These are phyloP conservation scores for Aspergillus pseudoterreus DNA, from an alignment of 2,329 filamentous ascomycete species.

Conservation along the genomic window DNA sequence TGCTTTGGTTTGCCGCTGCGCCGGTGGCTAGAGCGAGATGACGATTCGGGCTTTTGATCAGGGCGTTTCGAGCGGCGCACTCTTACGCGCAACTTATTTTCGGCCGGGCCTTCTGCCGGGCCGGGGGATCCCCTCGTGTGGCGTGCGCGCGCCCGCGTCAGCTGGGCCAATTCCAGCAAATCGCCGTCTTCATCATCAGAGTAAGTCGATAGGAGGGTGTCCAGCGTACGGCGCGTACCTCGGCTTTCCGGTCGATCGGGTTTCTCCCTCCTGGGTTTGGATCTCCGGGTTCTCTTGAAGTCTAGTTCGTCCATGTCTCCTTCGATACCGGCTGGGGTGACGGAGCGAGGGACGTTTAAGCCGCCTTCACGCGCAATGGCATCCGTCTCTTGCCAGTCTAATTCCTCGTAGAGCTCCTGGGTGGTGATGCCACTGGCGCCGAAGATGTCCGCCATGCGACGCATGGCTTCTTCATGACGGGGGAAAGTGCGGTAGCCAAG, in stretches of 20 bases:
- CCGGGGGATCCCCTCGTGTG: conserved; percentile 5
- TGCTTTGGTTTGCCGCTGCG: conserved; percentile 13
- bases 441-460: conserved; percentile 68
- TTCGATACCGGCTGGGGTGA: conserved; percentile 30
- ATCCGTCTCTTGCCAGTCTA: conserved; percentile 41
- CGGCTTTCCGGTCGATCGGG: conserved; percentile 5
- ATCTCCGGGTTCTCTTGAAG: conserved; percentile 18
- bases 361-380: conserved; percentile 27
- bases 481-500: conserved; percentile 71
- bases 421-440: conserved; percentile 65
- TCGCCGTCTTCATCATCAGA: conserved; percentile 15
- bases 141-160: conserved; percentile 17
- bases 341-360: conserved; percentile 12
- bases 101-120: background rate
- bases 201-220: conserved; percentile 11
- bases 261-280: conserved; percentile 7
- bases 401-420: conserved; percentile 54
- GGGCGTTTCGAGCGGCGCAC: conserved; percentile 25
- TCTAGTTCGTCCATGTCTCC: conserved; percentile 32
- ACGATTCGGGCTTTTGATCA: conserved; percentile 13
- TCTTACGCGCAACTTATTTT: conserved; percentile 22
- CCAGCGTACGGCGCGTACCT: conserved; percentile 8
- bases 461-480: conserved; percentile 68
- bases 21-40: conserved; percentile 18
- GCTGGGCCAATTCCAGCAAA: conserved; percentile 16